These are phyloP conservation scores for Rostrohypoxylon terebratum DNA, from an alignment of 495 filamentous ascomycete genomes.

Conservation along the genomic window DNA sequence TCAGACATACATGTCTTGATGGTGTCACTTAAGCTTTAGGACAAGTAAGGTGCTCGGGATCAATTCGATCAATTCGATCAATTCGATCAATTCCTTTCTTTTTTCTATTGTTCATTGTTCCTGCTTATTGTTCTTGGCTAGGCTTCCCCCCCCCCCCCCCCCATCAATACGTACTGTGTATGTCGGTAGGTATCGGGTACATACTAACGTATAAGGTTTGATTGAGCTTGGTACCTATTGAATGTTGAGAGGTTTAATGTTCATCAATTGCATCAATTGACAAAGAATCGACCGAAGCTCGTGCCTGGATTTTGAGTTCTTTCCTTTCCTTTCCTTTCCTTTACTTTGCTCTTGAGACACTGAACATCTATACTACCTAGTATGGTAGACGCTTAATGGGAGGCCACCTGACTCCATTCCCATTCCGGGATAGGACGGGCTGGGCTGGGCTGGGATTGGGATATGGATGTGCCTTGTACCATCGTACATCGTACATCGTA, in stretches of 20 bases:
- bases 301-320: neutral
- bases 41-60: slow-evolving; percentile 30
- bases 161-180: slow-evolving; percentile 2
- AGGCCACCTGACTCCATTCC: slow-evolving; percentile 37
- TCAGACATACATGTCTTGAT: slow-evolving; percentile 30
- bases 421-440: slow-evolving; percentile 4
- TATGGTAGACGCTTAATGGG: slow-evolving; percentile 4
- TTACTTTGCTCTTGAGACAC: slow-evolving; percentile 17
- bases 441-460: slow-evolving; percentile 1
- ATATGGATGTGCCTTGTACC: neutral
- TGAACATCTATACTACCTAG: neutral
- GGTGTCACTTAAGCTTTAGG: slow-evolving; percentile 17
- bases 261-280: too few species aligned
- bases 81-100: slow-evolving; percentile 1
- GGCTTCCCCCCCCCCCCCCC: too few species aligned
- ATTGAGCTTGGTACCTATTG: slow-evolving; percentile 13
- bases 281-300: slow-evolving; percentile 29
- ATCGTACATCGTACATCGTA: neutral
- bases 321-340: neutral
- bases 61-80: neutral
- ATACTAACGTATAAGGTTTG: neutral
- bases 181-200: neutral
- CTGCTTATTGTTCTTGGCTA: slow-evolving; percentile 23
- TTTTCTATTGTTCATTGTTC: slow-evolving; percentile 18
- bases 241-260: slow-evolving; percentile 5